These are phyloP conservation scores for Euphorbia lathyris DNA, from an alignment of 345 rosid species.

Conservation along the genomic window DNA sequence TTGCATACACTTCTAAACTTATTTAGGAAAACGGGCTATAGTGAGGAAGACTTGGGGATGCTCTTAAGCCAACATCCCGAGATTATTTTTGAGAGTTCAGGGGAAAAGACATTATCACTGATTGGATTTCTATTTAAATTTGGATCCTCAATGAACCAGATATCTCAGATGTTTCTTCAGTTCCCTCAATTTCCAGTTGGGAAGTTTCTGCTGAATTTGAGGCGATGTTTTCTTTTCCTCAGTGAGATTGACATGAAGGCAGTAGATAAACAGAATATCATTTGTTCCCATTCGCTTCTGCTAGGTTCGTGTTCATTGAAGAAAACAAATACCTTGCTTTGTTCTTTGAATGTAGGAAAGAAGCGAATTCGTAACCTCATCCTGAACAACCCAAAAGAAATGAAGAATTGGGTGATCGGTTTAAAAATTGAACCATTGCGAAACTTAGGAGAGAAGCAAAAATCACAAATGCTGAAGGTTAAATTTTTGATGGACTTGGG, in stretches of 20 bases:
- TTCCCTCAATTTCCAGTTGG: slow-evolving; percentile 47
- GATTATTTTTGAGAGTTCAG: slow-evolving; percentile 56
- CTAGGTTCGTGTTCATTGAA: slow-evolving; percentile 55
- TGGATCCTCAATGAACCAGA: slow-evolving; percentile 44
- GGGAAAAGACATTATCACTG: slow-evolving; percentile 36
- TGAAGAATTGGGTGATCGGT: slow-evolving; percentile 50
- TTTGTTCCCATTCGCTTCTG: slow-evolving; percentile 40
- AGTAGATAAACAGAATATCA: slow-evolving; percentile 44
- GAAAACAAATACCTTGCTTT: slow-evolving; percentile 47
- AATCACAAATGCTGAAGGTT: slow-evolving; percentile 42
- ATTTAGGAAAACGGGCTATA: slow-evolving; percentile 35
- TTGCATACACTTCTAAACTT: slow-evolving; percentile 43
- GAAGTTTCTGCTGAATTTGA: slow-evolving; percentile 52
- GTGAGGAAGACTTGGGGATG: slow-evolving; percentile 39
- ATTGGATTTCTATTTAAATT: slow-evolving; percentile 54
- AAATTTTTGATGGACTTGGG: slow-evolving; percentile 59
- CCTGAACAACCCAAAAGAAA: slow-evolving; percentile 51
- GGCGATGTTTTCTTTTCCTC: slow-evolving; percentile 43
- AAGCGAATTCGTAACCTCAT: slow-evolving; percentile 44
- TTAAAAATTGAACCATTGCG: slow-evolving; percentile 39
- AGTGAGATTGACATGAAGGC: slow-evolving; percentile 54
- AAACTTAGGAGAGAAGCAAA: slow-evolving; percentile 19
- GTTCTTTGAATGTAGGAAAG: slow-evolving; percentile 50
- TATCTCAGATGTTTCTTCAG: slow-evolving; percentile 44
- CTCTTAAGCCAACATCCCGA: slow-evolving; percentile 53